phyloP scores from a whole-genome alignment of 192 early-diverging fungal genomes.

The Backusella australiensis region DNA sequence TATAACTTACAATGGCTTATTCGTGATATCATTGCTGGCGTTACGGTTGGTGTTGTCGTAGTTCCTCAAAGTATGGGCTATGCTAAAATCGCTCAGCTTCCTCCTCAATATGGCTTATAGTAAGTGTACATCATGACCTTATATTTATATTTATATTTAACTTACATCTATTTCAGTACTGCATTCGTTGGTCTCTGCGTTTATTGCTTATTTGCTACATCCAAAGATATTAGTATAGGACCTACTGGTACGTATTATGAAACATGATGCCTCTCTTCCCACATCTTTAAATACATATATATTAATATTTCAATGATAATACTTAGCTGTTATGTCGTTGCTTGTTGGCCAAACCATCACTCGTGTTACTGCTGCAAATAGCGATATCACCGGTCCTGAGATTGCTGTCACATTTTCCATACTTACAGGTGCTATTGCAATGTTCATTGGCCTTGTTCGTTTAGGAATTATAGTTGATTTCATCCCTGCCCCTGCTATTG shows the following conservation, averaged over 20 bases:
- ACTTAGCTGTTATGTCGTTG: slow-evolving; percentile 70
- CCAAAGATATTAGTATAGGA: slow-evolving; percentile 76
- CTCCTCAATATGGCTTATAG: slow-evolving; percentile 74
- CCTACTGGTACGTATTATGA: slow-evolving; percentile 26
- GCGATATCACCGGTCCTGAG: slow-evolving; percentile 35
- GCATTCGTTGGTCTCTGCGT: slow-evolving; percentile 57
- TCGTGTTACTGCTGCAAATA: slow-evolving; percentile 23
- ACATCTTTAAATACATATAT: background rate
- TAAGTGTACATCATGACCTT: slow-evolving; percentile 17
- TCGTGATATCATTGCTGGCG: slow-evolving; percentile 62
- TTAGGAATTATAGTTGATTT: slow-evolving; percentile 92
- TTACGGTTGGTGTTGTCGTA: slow-evolving; percentile 75
- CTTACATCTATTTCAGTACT: slow-evolving; percentile 26
- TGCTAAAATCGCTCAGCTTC: slow-evolving; percentile 66
- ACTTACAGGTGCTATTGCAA: slow-evolving; percentile 71
- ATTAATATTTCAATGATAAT: background rate
- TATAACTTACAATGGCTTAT: slow-evolving; percentile 46
- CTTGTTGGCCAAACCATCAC: slow-evolving; percentile 67
- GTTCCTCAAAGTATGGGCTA: slow-evolving; percentile 75
- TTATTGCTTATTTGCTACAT: slow-evolving; percentile 72
- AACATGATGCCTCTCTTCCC: slow-evolving; percentile 29
- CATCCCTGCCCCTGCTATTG: slow-evolving; percentile 83
- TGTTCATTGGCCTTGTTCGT: slow-evolving; percentile 77
- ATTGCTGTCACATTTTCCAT: slow-evolving; percentile 70
- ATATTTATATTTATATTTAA: background rate